Percentiles rank a stretch among this genome's conserved stretches.
Conservation (phyloP, 2,329 filamentous ascomycete genomes). For the Beauveria rudraprayagi region DNA sequence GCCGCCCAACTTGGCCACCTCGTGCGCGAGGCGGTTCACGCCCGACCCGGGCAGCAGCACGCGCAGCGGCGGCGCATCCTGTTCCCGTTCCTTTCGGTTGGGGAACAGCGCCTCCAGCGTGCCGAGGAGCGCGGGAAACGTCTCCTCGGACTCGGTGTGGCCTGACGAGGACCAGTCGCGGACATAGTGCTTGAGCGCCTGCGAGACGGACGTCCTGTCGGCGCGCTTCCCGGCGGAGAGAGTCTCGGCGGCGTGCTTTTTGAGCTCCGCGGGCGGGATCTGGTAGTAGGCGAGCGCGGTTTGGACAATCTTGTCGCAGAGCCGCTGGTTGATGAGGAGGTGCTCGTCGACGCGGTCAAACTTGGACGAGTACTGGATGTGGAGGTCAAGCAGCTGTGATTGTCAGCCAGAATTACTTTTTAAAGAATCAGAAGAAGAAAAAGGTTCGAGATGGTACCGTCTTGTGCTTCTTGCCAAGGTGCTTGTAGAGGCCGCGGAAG, state of each 20-base stretch:
- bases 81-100: slow-evolving; percentile 7
- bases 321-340: slow-evolving; percentile 34
- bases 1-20: slow-evolving; percentile 38
- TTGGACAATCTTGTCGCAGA: slow-evolving; percentile 39
- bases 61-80: slow-evolving; percentile 19
- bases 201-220: slow-evolving; percentile 41
- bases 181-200: slow-evolving; percentile 49
- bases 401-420: not conserved
- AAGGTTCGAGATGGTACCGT: slow-evolving; percentile 12
- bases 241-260: slow-evolving; percentile 31
- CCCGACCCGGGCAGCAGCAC: slow-evolving; percentile 46
- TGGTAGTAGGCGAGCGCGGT: slow-evolving; percentile 39
- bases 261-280: slow-evolving; percentile 35
- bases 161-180: slow-evolving; percentile 48
- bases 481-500: slow-evolving; percentile 27
- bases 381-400: slow-evolving; percentile 42
- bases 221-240: slow-evolving; percentile 29
- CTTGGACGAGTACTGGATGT: slow-evolving; percentile 48
- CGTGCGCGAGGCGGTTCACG: slow-evolving; percentile 42
- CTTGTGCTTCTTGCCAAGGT: slow-evolving; percentile 28
- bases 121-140: slow-evolving; percentile 31
- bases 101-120: slow-evolving; percentile 27
- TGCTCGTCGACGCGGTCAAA: slow-evolving; percentile 35
- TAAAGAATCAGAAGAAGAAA: no score
- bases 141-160: slow-evolving; percentile 33